Evolutionary conservation across 139 green algal genomes (phyloP), one percentile per base, ranked within the genome.

Genomic region (Closterium sp.): DNA sequence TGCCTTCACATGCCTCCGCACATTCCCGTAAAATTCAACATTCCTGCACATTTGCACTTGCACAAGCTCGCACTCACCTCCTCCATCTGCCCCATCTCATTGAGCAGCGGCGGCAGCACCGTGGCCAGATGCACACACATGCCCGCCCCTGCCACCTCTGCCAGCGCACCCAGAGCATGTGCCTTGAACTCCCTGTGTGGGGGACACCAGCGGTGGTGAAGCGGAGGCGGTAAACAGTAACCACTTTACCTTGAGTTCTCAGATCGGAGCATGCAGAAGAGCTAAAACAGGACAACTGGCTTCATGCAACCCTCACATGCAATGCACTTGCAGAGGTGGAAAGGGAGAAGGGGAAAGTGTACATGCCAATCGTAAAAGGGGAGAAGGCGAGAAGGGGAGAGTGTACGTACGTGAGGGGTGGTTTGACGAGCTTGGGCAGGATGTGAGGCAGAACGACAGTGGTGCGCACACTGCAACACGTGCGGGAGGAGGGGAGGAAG

Each of bases 71-170:
- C 86, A 89, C 87, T 89, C 31, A 89, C 87, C 29, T 89, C 24
- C 24, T 62, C 32, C 31, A 29, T 62, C 30, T 90, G 29, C 21
- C 90, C 90, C n/a, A 95, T 95, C 28, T 73, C 90, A 7, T 88
- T 90, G 27, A 99, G 94, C 90, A 99, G 95, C 31, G 96, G 93
- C 13, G 97, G 96, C 90, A 99, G 70, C 29, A 98, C 89, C 24
- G 90, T 94, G 22, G 88, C 79, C 45, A 98, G 93, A 94, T 98
- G 97, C 17, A 87, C 84, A 85, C 96, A 94, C 73, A 98, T 95
- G 70, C 95, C 92, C 2, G 92, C 31, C 38, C 96, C 97, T 90
- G 97, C 97, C 24, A 97, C 97, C 70, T 97, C 96, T 21, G 96
- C 92, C 87, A 98, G 95, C n/a, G 96, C 94, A 1, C 92, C 97